These are phyloP conservation scores for Tuber borchii DNA, from an alignment of 495 filamentous ascomycete genomes.

Conservation along the genomic window DNA sequence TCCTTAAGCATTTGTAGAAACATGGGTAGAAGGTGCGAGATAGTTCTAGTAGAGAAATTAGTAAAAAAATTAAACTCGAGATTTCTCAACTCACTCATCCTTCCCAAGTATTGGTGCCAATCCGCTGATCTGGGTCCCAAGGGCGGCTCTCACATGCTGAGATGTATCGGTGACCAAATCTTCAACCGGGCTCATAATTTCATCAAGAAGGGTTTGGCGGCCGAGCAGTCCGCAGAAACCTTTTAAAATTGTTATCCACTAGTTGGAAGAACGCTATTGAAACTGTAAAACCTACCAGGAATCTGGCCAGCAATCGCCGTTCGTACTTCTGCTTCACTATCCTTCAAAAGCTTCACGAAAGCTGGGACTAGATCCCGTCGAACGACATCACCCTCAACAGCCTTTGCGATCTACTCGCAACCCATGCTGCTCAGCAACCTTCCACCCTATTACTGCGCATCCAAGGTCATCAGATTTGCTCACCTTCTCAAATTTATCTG, in stretches of 20 bases:
- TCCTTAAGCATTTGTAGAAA: conserved; percentile 99
- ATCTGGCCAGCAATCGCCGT: conserved; percentile 97
- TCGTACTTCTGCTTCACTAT: conserved; percentile 93
- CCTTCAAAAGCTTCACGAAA: conserved; percentile 95
- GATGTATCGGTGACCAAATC: conserved; percentile 92
- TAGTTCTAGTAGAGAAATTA: conserved; percentile 57
- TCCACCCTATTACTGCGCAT: background rate
- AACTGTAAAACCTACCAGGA: conserved; percentile 56
- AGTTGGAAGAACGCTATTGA: background rate
- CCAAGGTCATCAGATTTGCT: conserved; percentile 9
- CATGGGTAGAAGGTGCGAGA: conserved; percentile 94
- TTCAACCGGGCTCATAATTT: conserved; percentile 94
- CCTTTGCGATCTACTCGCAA: conserved; percentile 77
- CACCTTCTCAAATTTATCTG: conserved; percentile 96
- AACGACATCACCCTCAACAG: conserved; percentile 94
- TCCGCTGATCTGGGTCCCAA: conserved; percentile 94
- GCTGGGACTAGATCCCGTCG: conserved; percentile 88
- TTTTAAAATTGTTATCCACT: conserved; percentile 40
- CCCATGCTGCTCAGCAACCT: conserved; percentile 9
- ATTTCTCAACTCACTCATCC: conserved; percentile 66
- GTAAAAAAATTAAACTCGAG: conserved; percentile 20
- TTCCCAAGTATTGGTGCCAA: conserved; percentile 95
- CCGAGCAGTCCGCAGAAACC: conserved; percentile 90
- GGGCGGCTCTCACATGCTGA: conserved; percentile 90
- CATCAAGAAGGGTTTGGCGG: conserved; percentile 77